These are phyloP conservation scores for Tetracladium marchalianum DNA, from an alignment of 495 filamentous ascomycete species.

Conservation along the genomic window DNA sequence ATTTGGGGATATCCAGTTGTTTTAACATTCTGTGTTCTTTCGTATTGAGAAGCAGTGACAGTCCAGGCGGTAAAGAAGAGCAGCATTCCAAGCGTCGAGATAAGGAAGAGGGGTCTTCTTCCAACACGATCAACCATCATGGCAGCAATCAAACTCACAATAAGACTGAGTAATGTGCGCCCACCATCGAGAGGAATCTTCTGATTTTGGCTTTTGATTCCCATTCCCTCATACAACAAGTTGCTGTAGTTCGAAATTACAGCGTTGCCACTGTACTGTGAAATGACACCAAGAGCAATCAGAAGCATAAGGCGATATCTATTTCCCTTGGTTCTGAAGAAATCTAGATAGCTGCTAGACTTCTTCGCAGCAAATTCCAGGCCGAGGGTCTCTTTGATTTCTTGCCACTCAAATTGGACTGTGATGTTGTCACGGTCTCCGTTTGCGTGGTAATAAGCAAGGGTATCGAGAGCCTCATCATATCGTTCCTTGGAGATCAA, in stretches of 20 bases:
- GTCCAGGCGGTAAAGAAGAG: constrained; percentile 19
- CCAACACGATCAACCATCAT: constrained; percentile 25
- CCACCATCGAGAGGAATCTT: constrained; percentile 33
- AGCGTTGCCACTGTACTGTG: constrained; percentile 62
- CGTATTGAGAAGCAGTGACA: constrained; percentile 14
- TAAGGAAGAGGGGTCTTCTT: constrained; percentile 17
- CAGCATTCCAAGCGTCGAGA: constrained; percentile 19
- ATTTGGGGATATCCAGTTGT: constrained; percentile 17
- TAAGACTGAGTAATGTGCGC: constrained; percentile 10
- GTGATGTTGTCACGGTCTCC: constrained; percentile 27
- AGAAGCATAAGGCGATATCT: constrained; percentile 50
- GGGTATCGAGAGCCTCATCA: constrained; percentile 32
- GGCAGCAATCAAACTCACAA: constrained; percentile 18
- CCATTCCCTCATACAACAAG: constrained; percentile 38
- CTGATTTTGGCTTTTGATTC: constrained; percentile 38
- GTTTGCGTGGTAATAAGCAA: constrained; percentile 29
- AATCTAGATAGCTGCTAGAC: constrained; percentile 37
- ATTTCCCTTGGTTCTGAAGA: constrained; percentile 41
- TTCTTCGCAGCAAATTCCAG: constrained; percentile 36
- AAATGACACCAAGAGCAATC: constrained; percentile 50
- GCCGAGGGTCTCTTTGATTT: constrained; percentile 36
- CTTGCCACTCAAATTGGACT: constrained; percentile 28
- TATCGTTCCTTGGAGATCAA: constrained; percentile 36
- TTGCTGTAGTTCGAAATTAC: constrained; percentile 53
- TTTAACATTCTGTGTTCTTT: constrained; percentile 20